phyloP scores from a whole-genome alignment of 352 stramenopile genomes.

The Globisporangium emineosum region DNA sequence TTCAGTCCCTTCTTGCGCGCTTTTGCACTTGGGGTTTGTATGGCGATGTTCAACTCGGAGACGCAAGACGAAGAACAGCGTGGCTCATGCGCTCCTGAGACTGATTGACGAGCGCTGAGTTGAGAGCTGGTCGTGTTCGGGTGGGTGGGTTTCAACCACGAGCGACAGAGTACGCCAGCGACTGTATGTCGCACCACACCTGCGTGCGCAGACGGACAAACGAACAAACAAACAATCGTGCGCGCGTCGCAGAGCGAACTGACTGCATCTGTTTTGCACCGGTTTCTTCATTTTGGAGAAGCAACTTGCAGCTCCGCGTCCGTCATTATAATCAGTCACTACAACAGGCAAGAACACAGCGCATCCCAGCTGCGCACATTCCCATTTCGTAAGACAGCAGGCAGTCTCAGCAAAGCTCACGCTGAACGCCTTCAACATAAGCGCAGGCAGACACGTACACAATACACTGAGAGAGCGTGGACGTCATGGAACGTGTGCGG shows the following conservation, averaged over 20 bases:
- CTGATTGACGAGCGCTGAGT: slow-evolving; percentile 1
- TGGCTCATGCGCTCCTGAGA: not conserved
- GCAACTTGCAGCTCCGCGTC: slow-evolving; percentile 12
- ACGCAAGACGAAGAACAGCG: not conserved
- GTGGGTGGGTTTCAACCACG: not conserved
- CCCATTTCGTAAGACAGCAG: not conserved
- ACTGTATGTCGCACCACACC: not conserved
- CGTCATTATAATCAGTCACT: not conserved
- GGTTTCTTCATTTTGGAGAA: slow-evolving; percentile 3
- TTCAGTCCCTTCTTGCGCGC: not conserved
- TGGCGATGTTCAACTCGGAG: slow-evolving; percentile 12
- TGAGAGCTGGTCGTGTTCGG: not conserved
- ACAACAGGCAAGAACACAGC: not conserved
- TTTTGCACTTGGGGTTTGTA: slow-evolving; percentile 16
- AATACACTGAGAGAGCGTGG: not conserved
- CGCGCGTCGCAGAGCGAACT: not conserved
- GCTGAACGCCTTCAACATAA: not conserved
- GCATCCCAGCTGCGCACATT: not conserved
- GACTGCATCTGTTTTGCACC: slow-evolving; percentile 1
- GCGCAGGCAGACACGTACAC: not conserved
- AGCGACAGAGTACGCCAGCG: not conserved
- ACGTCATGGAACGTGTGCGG: slow-evolving; percentile 4
- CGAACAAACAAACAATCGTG: not conserved
- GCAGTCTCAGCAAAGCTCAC: not conserved
- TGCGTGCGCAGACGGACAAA: not conserved